A percentile compares a stretch with the other conserved stretches of the same genome.
phyloP scores from a whole-genome alignment of 2,329 filamentous ascomycete genomes.

The Lizonia empirigonia region DNA sequence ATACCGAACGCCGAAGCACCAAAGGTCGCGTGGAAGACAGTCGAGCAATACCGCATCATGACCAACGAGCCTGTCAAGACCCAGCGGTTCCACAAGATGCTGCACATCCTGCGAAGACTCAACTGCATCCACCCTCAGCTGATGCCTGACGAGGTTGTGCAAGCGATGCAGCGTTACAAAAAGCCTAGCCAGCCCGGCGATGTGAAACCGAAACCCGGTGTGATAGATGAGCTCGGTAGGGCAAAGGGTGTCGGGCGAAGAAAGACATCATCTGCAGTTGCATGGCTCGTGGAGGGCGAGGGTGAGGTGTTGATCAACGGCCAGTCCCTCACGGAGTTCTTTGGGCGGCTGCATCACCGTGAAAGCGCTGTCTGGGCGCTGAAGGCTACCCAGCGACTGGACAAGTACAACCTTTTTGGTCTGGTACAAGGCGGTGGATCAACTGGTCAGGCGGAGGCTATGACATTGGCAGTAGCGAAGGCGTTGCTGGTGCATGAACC shows the following conservation, averaged over 20 bases:
- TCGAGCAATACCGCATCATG: conserved; percentile 71
- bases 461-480: conserved; percentile 88
- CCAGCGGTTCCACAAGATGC: conserved; percentile 76
- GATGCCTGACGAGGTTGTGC: conserved; percentile 70
- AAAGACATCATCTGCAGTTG: conserved; percentile 84
- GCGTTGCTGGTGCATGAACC: conserved; percentile 91
- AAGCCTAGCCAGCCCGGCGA: conserved; percentile 74
- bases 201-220: conserved; percentile 65
- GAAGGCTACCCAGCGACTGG: conserved; percentile 78
- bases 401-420: conserved; percentile 98
- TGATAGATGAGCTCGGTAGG: conserved; percentile 77
- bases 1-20: conserved; percentile 69
- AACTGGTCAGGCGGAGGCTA: conserved; percentile 93
- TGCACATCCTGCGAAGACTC: conserved; percentile 76
- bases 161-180: conserved; percentile 72
- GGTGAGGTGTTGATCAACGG: conserved; percentile 92
- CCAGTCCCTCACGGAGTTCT: conserved; percentile 79
- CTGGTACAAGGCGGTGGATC: conserved; percentile 83
- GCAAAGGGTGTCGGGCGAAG: conserved; percentile 81
- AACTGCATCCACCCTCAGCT: conserved; percentile 84
- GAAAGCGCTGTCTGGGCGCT: conserved; percentile 94
- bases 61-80: conserved; percentile 57
- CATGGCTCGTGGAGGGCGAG: conserved; percentile 88
- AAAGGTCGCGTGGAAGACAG: conserved; percentile 78
- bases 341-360: conserved; percentile 87